Percentiles rank a stretch among this genome's conserved stretches.
phyloP scores from a whole-genome alignment of 2,329 filamentous ascomycete species.

The Macrophomina phaseolina region DNA sequence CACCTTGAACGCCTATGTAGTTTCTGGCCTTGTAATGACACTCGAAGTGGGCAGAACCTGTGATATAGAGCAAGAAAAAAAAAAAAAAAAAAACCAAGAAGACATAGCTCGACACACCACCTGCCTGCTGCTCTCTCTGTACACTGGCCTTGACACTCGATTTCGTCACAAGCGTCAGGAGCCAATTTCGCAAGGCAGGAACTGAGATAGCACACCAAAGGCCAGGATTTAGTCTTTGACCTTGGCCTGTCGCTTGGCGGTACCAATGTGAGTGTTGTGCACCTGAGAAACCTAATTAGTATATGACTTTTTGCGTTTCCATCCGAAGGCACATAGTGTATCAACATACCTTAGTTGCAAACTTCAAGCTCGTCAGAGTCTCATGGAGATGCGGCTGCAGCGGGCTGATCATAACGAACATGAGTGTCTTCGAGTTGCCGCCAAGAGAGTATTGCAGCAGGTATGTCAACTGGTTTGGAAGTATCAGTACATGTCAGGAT shows the following conservation, averaged over 20 bases:
- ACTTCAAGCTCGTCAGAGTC: conserved; percentile 91
- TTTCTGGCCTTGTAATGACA: background rate
- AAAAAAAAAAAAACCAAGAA: background rate
- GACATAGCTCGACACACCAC: background rate
- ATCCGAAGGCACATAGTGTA: background rate
- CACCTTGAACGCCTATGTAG: conserved; percentile 8
- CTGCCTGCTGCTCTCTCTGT: background rate
- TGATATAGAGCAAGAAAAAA: conserved; percentile 19
- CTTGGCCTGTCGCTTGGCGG: conserved; percentile 77
- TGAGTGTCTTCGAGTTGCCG: conserved; percentile 95
- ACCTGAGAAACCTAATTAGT: conserved; percentile 55
- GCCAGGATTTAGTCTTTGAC: conserved; percentile 47
- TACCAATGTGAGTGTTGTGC: conserved; percentile 90
- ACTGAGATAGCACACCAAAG: background rate
- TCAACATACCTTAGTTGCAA: conserved; percentile 81
- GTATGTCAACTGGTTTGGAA: conserved; percentile 69
- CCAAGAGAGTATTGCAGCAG: conserved; percentile 92
- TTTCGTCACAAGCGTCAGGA: conserved; percentile 13
- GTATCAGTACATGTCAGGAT: background rate
- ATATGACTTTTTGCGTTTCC: background rate
- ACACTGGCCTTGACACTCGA: conserved; percentile 12
- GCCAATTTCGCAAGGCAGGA: background rate
- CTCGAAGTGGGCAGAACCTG: background rate
- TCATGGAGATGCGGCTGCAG: conserved; percentile 89
- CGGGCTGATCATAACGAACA: conserved; percentile 98